These are phyloP conservation scores for Blastobotrys persicus DNA, from an alignment of 1,139 yeast species.

Conservation along the genomic window DNA sequence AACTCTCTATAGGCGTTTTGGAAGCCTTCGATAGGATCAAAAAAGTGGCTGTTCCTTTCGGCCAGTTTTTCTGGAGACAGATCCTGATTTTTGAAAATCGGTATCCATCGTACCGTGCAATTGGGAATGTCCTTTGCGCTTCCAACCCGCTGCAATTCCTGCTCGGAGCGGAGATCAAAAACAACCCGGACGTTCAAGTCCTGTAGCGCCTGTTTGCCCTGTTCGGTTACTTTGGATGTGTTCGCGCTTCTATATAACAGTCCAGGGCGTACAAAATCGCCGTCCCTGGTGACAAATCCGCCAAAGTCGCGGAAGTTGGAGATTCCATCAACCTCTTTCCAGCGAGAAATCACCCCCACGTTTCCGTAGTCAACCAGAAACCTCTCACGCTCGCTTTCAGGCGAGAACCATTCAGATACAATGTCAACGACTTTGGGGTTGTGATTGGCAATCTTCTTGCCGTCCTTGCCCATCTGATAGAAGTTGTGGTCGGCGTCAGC, in stretches of 20 bases:
- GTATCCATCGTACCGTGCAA: conserved; percentile 53
- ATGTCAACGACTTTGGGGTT: conserved; percentile 53
- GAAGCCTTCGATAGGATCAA: conserved; percentile 64
- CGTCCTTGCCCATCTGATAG: conserved; percentile 45
- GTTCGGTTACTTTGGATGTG: conserved; percentile 45
- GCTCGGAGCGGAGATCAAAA: conserved; percentile 67
- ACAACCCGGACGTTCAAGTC: conserved; percentile 52
- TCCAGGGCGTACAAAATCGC: conserved; percentile 49
- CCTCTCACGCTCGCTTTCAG: conserved; percentile 51
- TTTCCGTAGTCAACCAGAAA: conserved; percentile 44
- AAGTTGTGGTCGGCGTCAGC: conserved; percentile 79
- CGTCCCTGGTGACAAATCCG: conserved; percentile 54
- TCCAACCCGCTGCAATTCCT: conserved; percentile 57
- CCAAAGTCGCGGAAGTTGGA: conserved; percentile 78
- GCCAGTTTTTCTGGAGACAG: conserved; percentile 68
- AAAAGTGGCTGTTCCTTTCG: conserved; percentile 52
- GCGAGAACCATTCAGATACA: conserved; percentile 52
- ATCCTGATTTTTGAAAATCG: conserved; percentile 57
- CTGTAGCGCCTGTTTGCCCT: conserved; percentile 45
- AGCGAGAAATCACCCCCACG: conserved; percentile 49
- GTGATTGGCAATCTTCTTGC: conserved; percentile 42
- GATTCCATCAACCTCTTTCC: conserved; percentile 66
- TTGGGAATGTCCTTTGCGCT: conserved; percentile 39
- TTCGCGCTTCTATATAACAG: conserved; percentile 64
- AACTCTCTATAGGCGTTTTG: conserved; percentile 62